Evolutionary conservation across 2,329 filamentous ascomycete genomes (phyloP).

Genomic region (Xylariaceae sp.): DNA sequence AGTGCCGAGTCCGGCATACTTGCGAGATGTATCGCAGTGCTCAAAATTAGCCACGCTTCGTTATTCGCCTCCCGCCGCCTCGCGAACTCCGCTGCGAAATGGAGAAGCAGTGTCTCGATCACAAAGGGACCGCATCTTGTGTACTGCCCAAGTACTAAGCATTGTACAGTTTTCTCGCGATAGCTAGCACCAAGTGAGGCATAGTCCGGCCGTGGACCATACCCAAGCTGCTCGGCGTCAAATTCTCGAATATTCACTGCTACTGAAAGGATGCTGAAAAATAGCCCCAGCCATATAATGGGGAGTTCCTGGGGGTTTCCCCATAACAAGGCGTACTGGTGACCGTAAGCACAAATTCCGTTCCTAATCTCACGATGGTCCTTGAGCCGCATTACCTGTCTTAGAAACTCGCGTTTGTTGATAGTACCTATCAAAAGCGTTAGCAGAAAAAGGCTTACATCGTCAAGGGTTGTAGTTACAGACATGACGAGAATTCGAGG

Average conservation of each 20-base stretch:
- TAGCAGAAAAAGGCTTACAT: not conserved
- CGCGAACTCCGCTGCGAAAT: conserved; percentile 34
- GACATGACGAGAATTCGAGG: conserved; percentile 30
- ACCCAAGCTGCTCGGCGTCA: conserved; percentile 7
- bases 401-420: conserved; percentile 30
- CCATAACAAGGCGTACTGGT: conserved; percentile 45
- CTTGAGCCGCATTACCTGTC: conserved; percentile 21
- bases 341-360: conserved; percentile 7
- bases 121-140: conserved; percentile 42
- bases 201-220: conserved; percentile 3
- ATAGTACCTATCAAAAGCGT: conserved; percentile 22
- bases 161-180: conserved; percentile 36
- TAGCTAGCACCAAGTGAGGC: conserved; percentile 15
- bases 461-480: not conserved
- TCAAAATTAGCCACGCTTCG: conserved; percentile 36
- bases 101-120: conserved; percentile 37
- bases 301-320: conserved; percentile 34
- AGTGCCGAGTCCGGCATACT: conserved; percentile 15
- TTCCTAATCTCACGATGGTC: not conserved
- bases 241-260: conserved; percentile 29
- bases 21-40: conserved; percentile 30
- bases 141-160: conserved; percentile 38
- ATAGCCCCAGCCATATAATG: conserved; percentile 43
- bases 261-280: conserved; percentile 45
- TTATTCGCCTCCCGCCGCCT: conserved; percentile 32